Conservation (phyloP, 208 protist species). For the Endotrypanum monterogeii region DNA sequence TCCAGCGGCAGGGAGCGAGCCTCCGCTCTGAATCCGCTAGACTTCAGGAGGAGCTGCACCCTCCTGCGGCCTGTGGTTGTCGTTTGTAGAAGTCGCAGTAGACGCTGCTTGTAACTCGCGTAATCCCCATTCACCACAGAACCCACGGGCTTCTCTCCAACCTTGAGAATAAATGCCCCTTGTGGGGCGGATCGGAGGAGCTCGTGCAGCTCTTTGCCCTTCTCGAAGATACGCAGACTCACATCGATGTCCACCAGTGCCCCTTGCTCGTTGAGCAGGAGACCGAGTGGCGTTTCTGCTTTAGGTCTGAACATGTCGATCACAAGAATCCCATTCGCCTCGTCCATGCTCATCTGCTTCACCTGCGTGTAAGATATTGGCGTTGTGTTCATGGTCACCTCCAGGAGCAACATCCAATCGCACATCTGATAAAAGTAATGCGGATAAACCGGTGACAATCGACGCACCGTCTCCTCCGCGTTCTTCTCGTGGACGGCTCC, state of each 20-base stretch:
- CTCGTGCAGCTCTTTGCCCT: slow-evolving; percentile 51
- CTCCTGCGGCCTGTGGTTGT: slow-evolving; percentile 28
- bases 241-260: slow-evolving; percentile 66
- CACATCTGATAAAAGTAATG: slow-evolving; percentile 74
- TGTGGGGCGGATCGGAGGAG: slow-evolving; percentile 40
- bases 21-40: slow-evolving; percentile 33
- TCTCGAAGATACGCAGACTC: slow-evolving; percentile 45
- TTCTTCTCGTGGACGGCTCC: slow-evolving; percentile 16
- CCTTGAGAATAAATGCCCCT: slow-evolving; percentile 42
- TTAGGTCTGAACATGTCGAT: slow-evolving; percentile 50
- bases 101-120: slow-evolving; percentile 13
- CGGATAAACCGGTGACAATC: slow-evolving; percentile 33
- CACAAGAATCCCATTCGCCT: slow-evolving; percentile 25
- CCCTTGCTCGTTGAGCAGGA: slow-evolving; percentile 72
- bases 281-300: slow-evolving; percentile 48
- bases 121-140: slow-evolving; percentile 8
- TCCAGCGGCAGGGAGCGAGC: slow-evolving; percentile 32
- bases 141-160: slow-evolving; percentile 43
- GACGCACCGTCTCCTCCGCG: slow-evolving; percentile 9
- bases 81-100: slow-evolving; percentile 23
- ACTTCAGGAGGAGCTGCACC: slow-evolving; percentile 40
- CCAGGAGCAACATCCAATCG: slow-evolving; percentile 56
- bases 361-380: slow-evolving; percentile 50
- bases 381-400: slow-evolving; percentile 32
- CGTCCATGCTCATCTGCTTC: slow-evolving; percentile 34